Evolutionary conservation across 768 basidiomycete species (phyloP), one percentile per base, ranked within the genome.

Genomic region (Lentinus brumalis): DNA sequence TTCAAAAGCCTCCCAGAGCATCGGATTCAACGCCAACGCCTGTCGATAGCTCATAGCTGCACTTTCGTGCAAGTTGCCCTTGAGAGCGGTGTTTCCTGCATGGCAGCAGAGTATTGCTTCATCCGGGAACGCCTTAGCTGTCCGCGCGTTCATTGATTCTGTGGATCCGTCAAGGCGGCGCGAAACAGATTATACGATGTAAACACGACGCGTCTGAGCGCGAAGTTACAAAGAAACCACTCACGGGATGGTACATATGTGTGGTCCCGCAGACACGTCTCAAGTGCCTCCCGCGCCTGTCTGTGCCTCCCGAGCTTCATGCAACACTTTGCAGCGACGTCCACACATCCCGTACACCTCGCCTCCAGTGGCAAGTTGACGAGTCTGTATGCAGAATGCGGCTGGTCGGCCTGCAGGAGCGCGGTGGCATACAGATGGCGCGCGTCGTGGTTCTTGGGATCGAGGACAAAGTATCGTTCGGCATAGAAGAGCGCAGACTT

Each of bases 1-100:
- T 69, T 94, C 92, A 68, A 94, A 91, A 5, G 94, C 94, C 72
- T 97, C 94, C 94, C 94, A 96, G 56, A 95, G 75, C 71, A 92
- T 83, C 35, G 92, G 91, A 70, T 93, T 88, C 50, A 86, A 71
- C 14, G 78, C 72, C 61, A 97, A 78, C 30, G 93, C 90, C 60
- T 86, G 83, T 49, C 81, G 80, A 73, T 89, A 96, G 69, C 86
- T 88, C 56, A 75, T 69, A 29, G 81, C 77, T n/a, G 94, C 94
- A 65, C 85, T 83, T 56, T 89, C 87, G 3, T 82, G 83, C 60
- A 91, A 81, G 72, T 94, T 92, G 51, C 89, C 92, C 73, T 88
- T 91, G 70, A 87, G 68, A 35, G 93, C 91, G 73, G 87, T 83
- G 41, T 77, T 81, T 44, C 93, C 94, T 50, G 91, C 82, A 67